Conservation (phyloP, 495 filamentous ascomycete genomes). For the Oleoguttula mirabilis region DNA sequence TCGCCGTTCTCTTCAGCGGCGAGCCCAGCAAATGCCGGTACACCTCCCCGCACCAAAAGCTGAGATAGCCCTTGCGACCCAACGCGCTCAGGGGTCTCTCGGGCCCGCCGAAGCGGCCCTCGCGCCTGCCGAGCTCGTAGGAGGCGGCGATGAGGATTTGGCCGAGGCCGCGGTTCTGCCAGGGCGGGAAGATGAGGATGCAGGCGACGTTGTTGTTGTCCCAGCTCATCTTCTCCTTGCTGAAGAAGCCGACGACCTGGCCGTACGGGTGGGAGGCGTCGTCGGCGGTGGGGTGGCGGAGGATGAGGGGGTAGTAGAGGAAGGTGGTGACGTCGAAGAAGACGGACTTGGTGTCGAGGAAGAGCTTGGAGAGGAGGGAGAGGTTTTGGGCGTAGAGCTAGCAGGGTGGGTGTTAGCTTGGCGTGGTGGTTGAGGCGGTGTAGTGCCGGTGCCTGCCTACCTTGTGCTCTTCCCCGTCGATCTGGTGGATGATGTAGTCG, state of each 20-base stretch:
- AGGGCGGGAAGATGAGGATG: slow-evolving; percentile 91
- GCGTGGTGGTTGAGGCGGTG: slow-evolving; percentile 5
- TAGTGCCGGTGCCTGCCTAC: too few relatives aligned
- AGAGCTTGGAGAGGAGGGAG: slow-evolving; percentile 93
- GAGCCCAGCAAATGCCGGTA: slow-evolving; percentile 46
- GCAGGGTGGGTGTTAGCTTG: too few relatives aligned
- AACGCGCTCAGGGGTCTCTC: slow-evolving; percentile 85
- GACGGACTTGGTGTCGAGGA: slow-evolving; percentile 94
- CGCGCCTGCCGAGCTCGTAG: slow-evolving; percentile 80
- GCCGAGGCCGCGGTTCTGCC: slow-evolving; percentile 80
- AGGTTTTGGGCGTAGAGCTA: slow-evolving; percentile 90
- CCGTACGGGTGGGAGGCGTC: slow-evolving; percentile 14
- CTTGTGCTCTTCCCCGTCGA: slow-evolving; percentile 76
- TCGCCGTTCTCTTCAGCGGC: slow-evolving; percentile 35
- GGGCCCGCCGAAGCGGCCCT: slow-evolving; percentile 77
- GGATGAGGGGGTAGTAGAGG: slow-evolving; percentile 81
- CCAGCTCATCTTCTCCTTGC: slow-evolving; percentile 97
- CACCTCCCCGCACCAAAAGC: slow-evolving; percentile 75
- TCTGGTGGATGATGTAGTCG: slow-evolving; percentile 65
- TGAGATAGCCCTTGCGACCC: slow-evolving; percentile 64
- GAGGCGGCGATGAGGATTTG: slow-evolving; percentile 83
- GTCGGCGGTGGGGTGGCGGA: too few relatives aligned
- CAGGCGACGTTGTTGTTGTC: slow-evolving; percentile 97
- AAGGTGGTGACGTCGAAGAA: slow-evolving; percentile 95
- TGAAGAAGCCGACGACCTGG: slow-evolving; percentile 86